Evolutionary conservation across 108 stramenopile genomes (phyloP), one percentile per base, ranked within the genome.

Genomic region (Bacterosira constricta): DNA sequence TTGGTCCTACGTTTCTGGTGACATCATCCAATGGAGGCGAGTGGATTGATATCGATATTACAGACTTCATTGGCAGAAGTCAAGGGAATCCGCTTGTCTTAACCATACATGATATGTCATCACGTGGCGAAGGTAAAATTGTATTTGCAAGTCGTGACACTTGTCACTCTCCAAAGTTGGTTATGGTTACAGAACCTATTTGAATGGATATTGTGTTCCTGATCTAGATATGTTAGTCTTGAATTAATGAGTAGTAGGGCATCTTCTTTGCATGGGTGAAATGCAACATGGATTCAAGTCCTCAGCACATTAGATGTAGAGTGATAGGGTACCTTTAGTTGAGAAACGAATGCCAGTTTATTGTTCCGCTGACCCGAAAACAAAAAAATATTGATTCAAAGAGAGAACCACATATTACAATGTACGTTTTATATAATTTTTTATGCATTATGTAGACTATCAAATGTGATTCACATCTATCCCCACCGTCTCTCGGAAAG

Each of bases 101-200:
- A 23, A 25, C 15, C 35, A 32, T 66, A 11, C 30, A 50, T 27
- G 37, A 54, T 39, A 39, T 20, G 7, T 66, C 66, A 29, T 25
- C 21, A 2, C 30, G 23, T 15, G 62, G 20, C 1, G 44, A n/a
- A 29, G 18, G 50, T 38, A 66, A 39, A 39, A 37, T 31, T 29
- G 10, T 10, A 35, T 66, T 66, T 54, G 66, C 51, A 18, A 66
- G 66, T 27, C 50, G 52, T 4, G 66, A 54, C 12, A 66, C 66
- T 39, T 66, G 66, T 39, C 32, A 66, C 53, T 66, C 66, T 15
- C 52, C 66, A 12, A 66, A 66, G 47, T 35, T 66, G 29, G 52
- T 53, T 18, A 29, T 54, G 20, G 20, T 54, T 25, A 66, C 52
- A 15, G 27, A 13, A 27, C 29, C 53, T 12, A 55, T 44, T 44